A percentile compares a stretch with the other conserved stretches of the same genome.
These are phyloP conservation scores for Cercophora samala DNA, from an alignment of 495 filamentous ascomycete genomes.

Conservation along the genomic window DNA sequence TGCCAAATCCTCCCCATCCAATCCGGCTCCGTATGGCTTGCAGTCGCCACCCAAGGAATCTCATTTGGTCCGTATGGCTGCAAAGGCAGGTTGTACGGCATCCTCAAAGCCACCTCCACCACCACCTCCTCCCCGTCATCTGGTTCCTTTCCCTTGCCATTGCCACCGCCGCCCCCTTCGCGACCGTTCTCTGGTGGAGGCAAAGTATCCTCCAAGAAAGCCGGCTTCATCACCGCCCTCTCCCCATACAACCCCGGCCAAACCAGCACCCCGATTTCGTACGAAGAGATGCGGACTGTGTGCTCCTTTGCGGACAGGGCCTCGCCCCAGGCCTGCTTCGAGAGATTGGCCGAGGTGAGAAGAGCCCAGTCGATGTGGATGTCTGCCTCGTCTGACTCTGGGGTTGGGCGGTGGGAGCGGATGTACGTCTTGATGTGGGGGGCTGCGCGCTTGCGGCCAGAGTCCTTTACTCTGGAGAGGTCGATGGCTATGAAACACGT, in stretches of 20 bases:
- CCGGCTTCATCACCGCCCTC: constrained; percentile 61
- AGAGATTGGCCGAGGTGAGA: constrained; percentile 42
- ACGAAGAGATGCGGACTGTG: constrained; percentile 71
- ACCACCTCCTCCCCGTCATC: constrained; percentile 5
- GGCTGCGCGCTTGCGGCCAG: constrained; percentile 70
- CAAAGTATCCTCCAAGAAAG: constrained; percentile 61
- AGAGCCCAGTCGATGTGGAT: constrained; percentile 1
- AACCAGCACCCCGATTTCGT: constrained; percentile 80
- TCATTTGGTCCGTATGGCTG: constrained; percentile 60
- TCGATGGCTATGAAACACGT: constrained; percentile 3
- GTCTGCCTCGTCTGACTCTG: neutral
- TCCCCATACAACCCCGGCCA: constrained; percentile 69
- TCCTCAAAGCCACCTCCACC: constrained; percentile 61
- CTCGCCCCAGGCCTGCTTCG: constrained; percentile 88
- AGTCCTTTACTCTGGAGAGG: constrained; percentile 24
- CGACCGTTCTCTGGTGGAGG: neutral
- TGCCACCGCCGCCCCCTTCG: constrained; percentile 4
- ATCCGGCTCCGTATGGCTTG: constrained; percentile 60
- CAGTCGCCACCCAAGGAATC: constrained; percentile 76
- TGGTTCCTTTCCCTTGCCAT: constrained; percentile 6
- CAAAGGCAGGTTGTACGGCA: constrained; percentile 82
- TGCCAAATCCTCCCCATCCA: constrained; percentile 51
- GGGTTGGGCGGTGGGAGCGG: constrained; percentile 46
- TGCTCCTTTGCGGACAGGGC: constrained; percentile 43
- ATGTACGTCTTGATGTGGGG: constrained; percentile 93